Percentiles rank a stretch among this genome's conserved stretches.
These are phyloP conservation scores for Sphaerulina musiva DNA, from an alignment of 2,329 filamentous ascomycete species.

Conservation along the genomic window DNA sequence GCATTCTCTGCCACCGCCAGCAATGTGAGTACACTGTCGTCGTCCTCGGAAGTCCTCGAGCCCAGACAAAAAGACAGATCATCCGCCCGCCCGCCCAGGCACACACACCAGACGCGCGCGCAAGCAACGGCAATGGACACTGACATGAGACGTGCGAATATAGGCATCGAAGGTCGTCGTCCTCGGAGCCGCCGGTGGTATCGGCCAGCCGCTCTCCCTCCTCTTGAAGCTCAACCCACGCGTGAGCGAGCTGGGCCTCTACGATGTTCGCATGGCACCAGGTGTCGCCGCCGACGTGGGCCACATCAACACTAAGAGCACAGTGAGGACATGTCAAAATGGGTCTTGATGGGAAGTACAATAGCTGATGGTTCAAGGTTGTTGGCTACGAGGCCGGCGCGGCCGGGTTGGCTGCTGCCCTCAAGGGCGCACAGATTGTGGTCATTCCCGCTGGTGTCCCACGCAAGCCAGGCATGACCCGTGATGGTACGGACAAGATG, in stretches of 20 bases:
- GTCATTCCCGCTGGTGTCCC: slow-evolving; percentile 97
- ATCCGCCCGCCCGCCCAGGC: not conserved
- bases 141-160: not conserved
- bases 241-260: slow-evolving; percentile 88
- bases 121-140: slow-evolving; percentile 6
- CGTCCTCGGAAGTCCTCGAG: too few species aligned
- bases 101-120: not conserved
- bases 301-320: slow-evolving; percentile 99
- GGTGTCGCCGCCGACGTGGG: slow-evolving; percentile 97
- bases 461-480: slow-evolving; percentile 99
- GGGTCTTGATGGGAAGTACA: not conserved
- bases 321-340: slow-evolving; percentile 35
- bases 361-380: slow-evolving; percentile 47
- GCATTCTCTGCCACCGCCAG: slow-evolving; percentile 48
- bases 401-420: slow-evolving; percentile 64
- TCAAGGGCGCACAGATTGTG: slow-evolving; percentile 87
- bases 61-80: too few species aligned
- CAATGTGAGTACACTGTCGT: slow-evolving; percentile 38
- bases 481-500: slow-evolving; percentile 59
- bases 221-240: slow-evolving; percentile 98
- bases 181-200: slow-evolving; percentile 93
- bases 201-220: slow-evolving; percentile 95
- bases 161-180: slow-evolving; percentile 97
- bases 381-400: slow-evolving; percentile 73
- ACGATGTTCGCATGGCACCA: slow-evolving; percentile 92